Conservation (phyloP, 768 basidiomycete species). For the Lenzites betulinus region DNA sequence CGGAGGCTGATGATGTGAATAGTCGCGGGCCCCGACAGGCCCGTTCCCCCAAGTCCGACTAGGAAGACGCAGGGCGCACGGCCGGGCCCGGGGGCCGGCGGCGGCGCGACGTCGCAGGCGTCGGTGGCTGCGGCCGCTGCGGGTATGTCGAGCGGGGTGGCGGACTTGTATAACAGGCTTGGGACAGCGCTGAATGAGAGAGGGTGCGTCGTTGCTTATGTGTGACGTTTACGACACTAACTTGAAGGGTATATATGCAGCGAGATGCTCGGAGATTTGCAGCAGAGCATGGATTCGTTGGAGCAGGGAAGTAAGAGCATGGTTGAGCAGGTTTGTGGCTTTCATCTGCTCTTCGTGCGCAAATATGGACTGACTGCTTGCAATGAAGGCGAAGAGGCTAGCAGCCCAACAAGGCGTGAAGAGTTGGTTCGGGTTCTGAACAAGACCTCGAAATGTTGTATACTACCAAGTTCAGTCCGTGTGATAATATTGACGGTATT, state of each 20-base stretch:
- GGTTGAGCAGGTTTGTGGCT: constrained; percentile 54
- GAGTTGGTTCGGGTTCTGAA: constrained; percentile 63
- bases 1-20: too few relatives aligned
- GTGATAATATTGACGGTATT: too few relatives aligned
- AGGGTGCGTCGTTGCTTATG: constrained; percentile 45
- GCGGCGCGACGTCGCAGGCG: not conserved
- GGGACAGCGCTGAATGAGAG: constrained; percentile 58
- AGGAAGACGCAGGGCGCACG: constrained; percentile 14
- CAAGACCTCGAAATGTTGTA: not conserved
- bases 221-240: not conserved
- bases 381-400: constrained; percentile 56
- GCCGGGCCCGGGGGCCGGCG: not conserved
- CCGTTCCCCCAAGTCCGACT: constrained; percentile 39
- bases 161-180: constrained; percentile 34
- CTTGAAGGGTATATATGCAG: constrained; percentile 34
- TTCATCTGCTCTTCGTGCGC: not conserved
- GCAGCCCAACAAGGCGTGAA: constrained; percentile 66
- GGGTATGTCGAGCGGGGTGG: constrained; percentile 27
- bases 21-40: constrained; percentile 72
- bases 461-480: too few relatives aligned
- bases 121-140: constrained; percentile 23
- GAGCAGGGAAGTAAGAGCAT: constrained; percentile 67
- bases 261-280: constrained; percentile 61
- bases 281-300: constrained; percentile 63
- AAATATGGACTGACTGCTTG: not conserved